Conservation (phyloP, 306 rosid genomes). For the Dicorynia guianensis region DNA sequence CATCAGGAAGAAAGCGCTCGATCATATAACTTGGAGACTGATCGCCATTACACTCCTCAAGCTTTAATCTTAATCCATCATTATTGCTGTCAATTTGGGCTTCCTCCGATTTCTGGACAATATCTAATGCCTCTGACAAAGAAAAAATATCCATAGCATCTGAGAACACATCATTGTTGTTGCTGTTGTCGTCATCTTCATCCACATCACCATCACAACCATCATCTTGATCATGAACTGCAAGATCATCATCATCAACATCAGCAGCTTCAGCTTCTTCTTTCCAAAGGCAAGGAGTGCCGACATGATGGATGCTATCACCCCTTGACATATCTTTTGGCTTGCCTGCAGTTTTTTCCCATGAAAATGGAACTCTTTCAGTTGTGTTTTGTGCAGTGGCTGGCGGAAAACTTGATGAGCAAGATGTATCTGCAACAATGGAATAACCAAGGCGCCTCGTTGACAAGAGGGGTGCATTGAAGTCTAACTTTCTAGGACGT, state of each 20-base stretch:
- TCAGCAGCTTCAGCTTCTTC: constrained; percentile 28
- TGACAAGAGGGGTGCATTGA: constrained; percentile 74
- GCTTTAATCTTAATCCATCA: constrained; percentile 54
- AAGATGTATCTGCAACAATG: constrained; percentile 36
- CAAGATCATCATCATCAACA: constrained; percentile 30
- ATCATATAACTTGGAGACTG: constrained; percentile 76
- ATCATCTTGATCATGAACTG: constrained; percentile 33
- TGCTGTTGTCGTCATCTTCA: constrained; percentile 10
- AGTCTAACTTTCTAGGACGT: constrained; percentile 70
- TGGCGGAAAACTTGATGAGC: constrained; percentile 10
- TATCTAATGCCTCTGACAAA: constrained; percentile 85
- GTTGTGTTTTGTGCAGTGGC: constrained; percentile 38
- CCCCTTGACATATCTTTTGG: constrained; percentile 54
- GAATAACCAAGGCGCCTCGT: constrained; percentile 55
- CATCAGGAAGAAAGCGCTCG: constrained; percentile 87
- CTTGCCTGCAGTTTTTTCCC: constrained; percentile 82
- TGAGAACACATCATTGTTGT: constrained; percentile 41
- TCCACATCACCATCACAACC: constrained; percentile 42
- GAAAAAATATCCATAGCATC: constrained; percentile 74
- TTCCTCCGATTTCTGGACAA: constrained; percentile 63
- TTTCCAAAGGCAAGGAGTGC: constrained; percentile 62
- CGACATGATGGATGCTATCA: constrained; percentile 18
- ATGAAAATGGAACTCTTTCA: constrained; percentile 80
- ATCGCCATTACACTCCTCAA: constrained; percentile 56
- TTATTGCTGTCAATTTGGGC: constrained; percentile 30